A percentile compares a stretch with the other conserved stretches of the same genome.
Conservation (phyloP, 768 basidiomycete genomes). For the Leucocoprinus birnbaumii region DNA sequence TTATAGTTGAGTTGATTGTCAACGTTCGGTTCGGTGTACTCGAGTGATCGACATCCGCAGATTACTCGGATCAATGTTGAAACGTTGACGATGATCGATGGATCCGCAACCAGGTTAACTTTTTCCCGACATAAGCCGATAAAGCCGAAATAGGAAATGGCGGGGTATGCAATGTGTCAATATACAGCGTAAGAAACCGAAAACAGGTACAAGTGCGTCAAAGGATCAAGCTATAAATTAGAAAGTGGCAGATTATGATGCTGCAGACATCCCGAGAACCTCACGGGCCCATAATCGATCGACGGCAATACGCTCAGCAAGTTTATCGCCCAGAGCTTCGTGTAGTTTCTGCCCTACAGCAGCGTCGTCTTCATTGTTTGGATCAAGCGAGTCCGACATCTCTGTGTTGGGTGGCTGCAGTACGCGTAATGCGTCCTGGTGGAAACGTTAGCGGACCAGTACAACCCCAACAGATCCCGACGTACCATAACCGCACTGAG, state of each 20-base stretch:
- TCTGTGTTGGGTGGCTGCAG: slow-evolving; percentile 53
- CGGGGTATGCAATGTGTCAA: background rate
- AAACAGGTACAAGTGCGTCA: background rate
- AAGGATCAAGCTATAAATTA: background rate
- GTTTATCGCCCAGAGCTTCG: slow-evolving; percentile 58
- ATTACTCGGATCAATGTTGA: too few species aligned
- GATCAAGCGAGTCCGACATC: slow-evolving; percentile 57
- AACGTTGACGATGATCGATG: too few species aligned
- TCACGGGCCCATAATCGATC: slow-evolving; percentile 68
- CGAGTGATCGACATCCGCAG: too few species aligned
- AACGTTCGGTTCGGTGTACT: too few species aligned
- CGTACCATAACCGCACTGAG: slow-evolving; percentile 63
- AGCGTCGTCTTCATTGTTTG: slow-evolving; percentile 43
- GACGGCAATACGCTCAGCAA: slow-evolving; percentile 50
- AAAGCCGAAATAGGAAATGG: too few species aligned
- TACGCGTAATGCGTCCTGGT: slow-evolving; percentile 59
- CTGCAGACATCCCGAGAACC: slow-evolving; percentile 37
- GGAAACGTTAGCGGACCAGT: background rate
- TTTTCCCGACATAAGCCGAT: too few species aligned
- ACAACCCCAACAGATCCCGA: background rate
- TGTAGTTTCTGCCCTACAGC: slow-evolving; percentile 42
- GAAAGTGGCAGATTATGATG: background rate
- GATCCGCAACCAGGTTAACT: too few species aligned
- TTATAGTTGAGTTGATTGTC: too few species aligned
- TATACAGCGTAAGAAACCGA: background rate